Conservation (phyloP, 257 asterid species). For the Solanum piurae region DNA sequence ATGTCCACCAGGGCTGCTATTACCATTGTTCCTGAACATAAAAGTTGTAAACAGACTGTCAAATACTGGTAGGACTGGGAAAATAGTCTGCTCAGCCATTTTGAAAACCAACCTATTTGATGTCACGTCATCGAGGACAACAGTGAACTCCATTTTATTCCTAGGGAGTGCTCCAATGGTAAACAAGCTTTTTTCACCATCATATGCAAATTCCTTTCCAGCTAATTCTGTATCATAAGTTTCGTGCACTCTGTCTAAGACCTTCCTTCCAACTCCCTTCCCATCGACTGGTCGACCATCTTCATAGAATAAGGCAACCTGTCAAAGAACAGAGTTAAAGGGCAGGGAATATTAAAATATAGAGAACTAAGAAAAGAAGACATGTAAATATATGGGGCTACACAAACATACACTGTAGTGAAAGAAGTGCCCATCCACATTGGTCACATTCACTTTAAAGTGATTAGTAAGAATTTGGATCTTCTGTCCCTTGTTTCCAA, state of each 20-base stretch:
- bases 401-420: constrained; percentile 73
- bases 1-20: constrained; percentile 52
- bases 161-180: constrained; percentile 82
- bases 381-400: neutral
- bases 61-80: neutral
- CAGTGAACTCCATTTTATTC: constrained; percentile 78
- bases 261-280: constrained; percentile 84
- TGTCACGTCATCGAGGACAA: constrained; percentile 69
- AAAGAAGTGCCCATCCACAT: constrained; percentile 64
- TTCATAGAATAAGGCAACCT: constrained; percentile 89
- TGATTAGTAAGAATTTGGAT: constrained; percentile 77
- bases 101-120: constrained; percentile 44
- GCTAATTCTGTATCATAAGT: constrained; percentile 64
- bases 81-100: neutral
- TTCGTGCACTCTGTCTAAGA: constrained; percentile 67
- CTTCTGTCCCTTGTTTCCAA: constrained; percentile 63
- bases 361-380: neutral
- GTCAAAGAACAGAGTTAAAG: neutral
- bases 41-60: neutral
- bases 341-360: neutral
- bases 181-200: constrained; percentile 83
- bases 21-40: constrained; percentile 57
- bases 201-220: constrained; percentile 76
- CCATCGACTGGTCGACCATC: constrained; percentile 95
- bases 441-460: constrained; percentile 65